phyloP scores from a whole-genome alignment of 805 yeast genomes.

The Schwanniomyces sp. region DNA sequence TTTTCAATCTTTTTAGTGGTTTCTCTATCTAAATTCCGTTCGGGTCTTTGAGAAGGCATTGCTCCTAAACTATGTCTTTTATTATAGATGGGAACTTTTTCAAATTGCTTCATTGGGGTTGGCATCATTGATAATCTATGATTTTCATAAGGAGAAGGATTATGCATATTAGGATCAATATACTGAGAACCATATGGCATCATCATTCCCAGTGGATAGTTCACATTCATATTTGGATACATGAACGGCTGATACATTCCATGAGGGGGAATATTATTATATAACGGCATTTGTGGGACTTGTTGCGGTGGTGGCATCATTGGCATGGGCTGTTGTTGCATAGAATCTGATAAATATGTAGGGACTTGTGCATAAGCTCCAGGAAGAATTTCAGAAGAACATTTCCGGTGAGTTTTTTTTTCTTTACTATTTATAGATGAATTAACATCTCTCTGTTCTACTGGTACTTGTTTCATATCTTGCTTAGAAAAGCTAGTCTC shows the following conservation, averaged over 20 bases:
- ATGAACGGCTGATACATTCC: neutral
- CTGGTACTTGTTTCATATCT: neutral
- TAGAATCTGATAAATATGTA: neutral
- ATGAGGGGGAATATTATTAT: neutral
- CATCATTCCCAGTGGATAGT: neutral
- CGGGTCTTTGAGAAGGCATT: neutral
- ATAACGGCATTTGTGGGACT: neutral
- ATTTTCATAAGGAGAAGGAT: neutral
- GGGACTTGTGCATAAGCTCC: neutral
- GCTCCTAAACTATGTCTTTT: neutral
- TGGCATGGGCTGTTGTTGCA: neutral
- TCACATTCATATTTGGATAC: neutral
- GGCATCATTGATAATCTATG: neutral
- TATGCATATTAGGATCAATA: neutral
- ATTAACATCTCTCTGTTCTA: neutral
- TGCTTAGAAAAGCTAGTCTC: conserved; percentile 1
- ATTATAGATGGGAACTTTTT: neutral
- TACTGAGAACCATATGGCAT: neutral
- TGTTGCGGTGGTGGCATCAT: neutral
- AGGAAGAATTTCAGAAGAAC: neutral
- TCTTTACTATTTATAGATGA: neutral
- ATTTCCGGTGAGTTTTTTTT: neutral
- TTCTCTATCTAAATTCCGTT: conserved; percentile 16
- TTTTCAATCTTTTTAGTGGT: conserved; percentile 32
- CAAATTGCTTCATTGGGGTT: neutral